Percentiles rank a stretch among this genome's conserved stretches.
Evolutionary conservation across 345 rosid species (phyloP).

Genomic region (rapeseed (Brassica napus)): DNA sequence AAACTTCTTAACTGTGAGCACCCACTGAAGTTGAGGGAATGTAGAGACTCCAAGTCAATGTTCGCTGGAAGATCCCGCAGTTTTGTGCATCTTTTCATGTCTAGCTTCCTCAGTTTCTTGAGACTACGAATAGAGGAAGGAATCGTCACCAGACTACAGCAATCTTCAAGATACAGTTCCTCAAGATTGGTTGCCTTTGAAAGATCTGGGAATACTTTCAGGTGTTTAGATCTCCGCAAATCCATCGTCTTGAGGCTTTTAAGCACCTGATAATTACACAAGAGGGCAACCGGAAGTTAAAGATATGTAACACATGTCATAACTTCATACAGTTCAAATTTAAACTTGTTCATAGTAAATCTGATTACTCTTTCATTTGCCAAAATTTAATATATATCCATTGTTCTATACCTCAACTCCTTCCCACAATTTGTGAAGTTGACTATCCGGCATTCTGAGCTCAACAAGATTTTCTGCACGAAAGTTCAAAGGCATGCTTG

Average conservation of each 20-base stretch:
- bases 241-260: conserved; percentile 14
- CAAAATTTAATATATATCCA: not conserved
- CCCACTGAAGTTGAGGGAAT: not conserved
- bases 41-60: not conserved
- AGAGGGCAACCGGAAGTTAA: not conserved
- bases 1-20: not conserved
- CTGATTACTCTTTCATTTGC: not conserved
- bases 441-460: conserved; percentile 9
- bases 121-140: conserved; percentile 5
- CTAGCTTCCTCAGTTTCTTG: not conserved
- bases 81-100: not conserved
- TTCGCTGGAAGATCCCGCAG: not conserved
- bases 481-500: not conserved
- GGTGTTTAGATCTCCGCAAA: not conserved
- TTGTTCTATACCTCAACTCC: not conserved
- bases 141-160: not conserved
- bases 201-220: conserved; percentile 8
- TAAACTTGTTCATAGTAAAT: not conserved
- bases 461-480: conserved; percentile 11
- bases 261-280: not conserved
- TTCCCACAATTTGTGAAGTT: not conserved
- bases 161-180: conserved; percentile 5
- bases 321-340: not conserved
- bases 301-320: not conserved
- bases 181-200: conserved; percentile 7